Evolutionary conservation across 169 alveolate genomes (phyloP), one percentile per base, ranked within the genome.

Genomic region (Babesia divergens): DNA sequence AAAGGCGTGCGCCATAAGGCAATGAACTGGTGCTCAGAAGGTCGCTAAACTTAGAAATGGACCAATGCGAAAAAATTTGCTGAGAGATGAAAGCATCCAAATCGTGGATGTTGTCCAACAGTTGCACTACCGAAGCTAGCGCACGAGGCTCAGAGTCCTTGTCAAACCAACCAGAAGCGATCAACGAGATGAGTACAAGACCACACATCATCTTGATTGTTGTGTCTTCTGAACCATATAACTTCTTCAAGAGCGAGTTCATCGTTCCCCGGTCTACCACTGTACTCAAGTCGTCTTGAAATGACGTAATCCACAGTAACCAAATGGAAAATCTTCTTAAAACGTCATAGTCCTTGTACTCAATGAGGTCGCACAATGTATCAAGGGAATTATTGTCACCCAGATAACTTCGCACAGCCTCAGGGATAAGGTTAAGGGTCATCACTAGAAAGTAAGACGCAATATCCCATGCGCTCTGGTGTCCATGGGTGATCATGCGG

Each of bases 151-250:
- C 64, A 22, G 13, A 32, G 1, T 42, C 60, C 16, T 40, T 37
- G 24, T 34, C 47, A 20, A 47, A 70, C 82, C 82, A 70, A 2
- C 65, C 65, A 6, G 40, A 16, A 2, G 54, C 11, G n/a, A 70
- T 31, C 65, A 70, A 60, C 0, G 74, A 32, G 28, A 32, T 31
- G 43, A 58, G 38, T n/a, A 70, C 52, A 35, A 70, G 20, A 20
- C 82, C 82, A n/a, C 68, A 70, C 28, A 70, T 6, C 9, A 43
- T 35, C 64, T 59, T 70, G 14, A 54, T 13, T 5, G 82, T 70
- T 5, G 49, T 37, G 13, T 47, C 60, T 16, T 22, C 28, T 1
- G 82, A 70, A 20, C 60, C 31, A 24, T 70, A 70, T 14, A 70
- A 51, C 35, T 54, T 56, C 20, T 56, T 40, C 38, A 70, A 20